Evolutionary conservation across 345 rosid genomes (phyloP).

Genomic region (Eucalyptus brandiana): DNA sequence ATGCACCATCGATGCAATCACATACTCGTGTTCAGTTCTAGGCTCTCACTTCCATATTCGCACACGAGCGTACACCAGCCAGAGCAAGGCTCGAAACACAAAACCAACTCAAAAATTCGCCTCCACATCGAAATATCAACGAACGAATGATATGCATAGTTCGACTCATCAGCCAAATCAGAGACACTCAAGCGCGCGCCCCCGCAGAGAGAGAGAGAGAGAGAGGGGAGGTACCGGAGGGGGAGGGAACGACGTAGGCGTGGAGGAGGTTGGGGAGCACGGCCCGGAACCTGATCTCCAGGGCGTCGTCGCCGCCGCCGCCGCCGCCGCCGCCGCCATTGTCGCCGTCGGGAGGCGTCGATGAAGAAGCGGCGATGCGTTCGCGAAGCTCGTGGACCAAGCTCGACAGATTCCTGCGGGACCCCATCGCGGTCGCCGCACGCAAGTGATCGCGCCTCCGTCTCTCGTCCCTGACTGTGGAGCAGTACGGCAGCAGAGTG

Average conservation of each 20-base stretch:
- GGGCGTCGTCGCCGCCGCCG: conserved; percentile 35
- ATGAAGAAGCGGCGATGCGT: conserved; percentile 62
- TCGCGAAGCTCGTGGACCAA: conserved; percentile 82
- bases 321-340: conserved; percentile 4
- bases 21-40: not conserved
- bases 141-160: not conserved
- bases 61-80: not conserved
- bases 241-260: conserved; percentile 67
- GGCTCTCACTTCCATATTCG: not conserved
- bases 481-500: accelerated
- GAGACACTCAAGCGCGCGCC: not conserved
- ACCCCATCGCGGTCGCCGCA: not conserved
- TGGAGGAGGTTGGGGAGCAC: conserved; percentile 74
- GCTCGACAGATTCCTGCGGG: conserved; percentile 23
- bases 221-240: conserved; percentile 30
- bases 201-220: not conserved
- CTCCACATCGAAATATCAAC: not conserved
- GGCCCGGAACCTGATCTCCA: conserved; percentile 57
- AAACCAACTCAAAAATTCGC: not conserved
- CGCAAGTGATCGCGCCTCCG: not conserved
- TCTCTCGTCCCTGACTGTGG: not conserved
- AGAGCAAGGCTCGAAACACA: not conserved
- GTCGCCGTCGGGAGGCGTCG: conserved; percentile 23
- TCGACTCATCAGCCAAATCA: not conserved
- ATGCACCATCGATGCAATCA: not conserved